Conservation (phyloP, 1,139 yeast genomes). For the Magnusiomyces fungicola region DNA sequence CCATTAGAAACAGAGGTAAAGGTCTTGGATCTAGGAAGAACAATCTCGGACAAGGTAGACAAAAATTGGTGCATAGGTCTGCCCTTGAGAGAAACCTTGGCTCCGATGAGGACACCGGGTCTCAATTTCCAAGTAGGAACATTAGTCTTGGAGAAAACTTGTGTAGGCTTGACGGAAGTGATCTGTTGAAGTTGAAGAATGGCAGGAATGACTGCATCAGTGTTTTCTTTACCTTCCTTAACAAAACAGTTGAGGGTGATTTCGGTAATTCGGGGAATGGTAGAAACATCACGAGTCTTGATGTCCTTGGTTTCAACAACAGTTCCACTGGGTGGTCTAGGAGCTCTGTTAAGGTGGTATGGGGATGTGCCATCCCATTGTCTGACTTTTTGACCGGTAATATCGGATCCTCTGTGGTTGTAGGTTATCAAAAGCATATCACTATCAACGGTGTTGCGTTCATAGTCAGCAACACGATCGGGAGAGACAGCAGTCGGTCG, state of each 20-base stretch:
- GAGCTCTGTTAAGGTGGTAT: slow-evolving; percentile 70
- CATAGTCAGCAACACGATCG: slow-evolving; percentile 78
- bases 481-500: slow-evolving; percentile 64
- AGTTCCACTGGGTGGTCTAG: slow-evolving; percentile 38
- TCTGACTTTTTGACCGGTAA: slow-evolving; percentile 63
- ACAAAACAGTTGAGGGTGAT: slow-evolving; percentile 72
- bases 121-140: slow-evolving; percentile 85
- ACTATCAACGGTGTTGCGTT: slow-evolving; percentile 59
- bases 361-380: slow-evolving; percentile 88
- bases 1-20: slow-evolving; percentile 69
- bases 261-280: slow-evolving; percentile 63
- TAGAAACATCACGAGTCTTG: slow-evolving; percentile 53
- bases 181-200: slow-evolving; percentile 82
- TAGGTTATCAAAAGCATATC: slow-evolving; percentile 76
- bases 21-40: slow-evolving; percentile 86
- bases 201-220: slow-evolving; percentile 71
- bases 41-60: slow-evolving; percentile 81
- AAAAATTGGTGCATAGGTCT: slow-evolving; percentile 81
- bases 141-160: slow-evolving; percentile 67
- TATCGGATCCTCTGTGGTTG: slow-evolving; percentile 50
- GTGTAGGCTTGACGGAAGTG: slow-evolving; percentile 78
- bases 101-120: slow-evolving; percentile 88
- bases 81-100: slow-evolving; percentile 71
- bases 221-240: slow-evolving; percentile 63
- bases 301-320: slow-evolving; percentile 66